Conservation (phyloP, 1,284 basidiomycete genomes). For the Pyrrhoderma noxium region DNA sequence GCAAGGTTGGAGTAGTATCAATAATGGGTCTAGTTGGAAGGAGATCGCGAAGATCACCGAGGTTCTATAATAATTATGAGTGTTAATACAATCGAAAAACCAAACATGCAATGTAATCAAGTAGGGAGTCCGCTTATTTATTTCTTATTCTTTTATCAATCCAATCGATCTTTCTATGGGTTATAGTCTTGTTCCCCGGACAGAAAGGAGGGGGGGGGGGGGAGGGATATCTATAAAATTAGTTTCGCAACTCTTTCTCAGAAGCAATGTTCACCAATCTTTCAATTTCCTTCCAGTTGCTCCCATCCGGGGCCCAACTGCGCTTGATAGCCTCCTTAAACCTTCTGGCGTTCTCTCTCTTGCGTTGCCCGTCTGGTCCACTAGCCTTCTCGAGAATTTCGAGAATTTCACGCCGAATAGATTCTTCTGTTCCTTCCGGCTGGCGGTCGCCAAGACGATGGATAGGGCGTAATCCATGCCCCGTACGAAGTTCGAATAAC, state of each 20-base stretch:
- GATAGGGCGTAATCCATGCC: conserved; percentile 21
- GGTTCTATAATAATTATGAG: too few relatives aligned
- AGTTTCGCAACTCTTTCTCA: too few relatives aligned
- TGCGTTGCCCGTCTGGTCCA: conserved; percentile 6
- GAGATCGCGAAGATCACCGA: background rate
- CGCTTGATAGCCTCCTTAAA: conserved; percentile 1
- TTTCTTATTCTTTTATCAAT: too few relatives aligned
- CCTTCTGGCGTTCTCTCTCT: conserved; percentile 5
- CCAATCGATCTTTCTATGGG: too few relatives aligned
- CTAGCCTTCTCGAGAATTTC: conserved; percentile 4
- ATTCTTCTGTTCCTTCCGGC: conserved; percentile 10
- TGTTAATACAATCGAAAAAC: too few relatives aligned
- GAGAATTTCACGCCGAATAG: conserved; percentile 1
- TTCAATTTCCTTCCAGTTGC: conserved; percentile 7
- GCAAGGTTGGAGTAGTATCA: conserved; percentile 1
- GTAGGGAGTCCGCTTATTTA: too few relatives aligned
- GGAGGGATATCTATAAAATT: too few relatives aligned
- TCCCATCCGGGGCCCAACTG: conserved; percentile 3
- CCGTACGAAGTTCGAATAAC: conserved; percentile 25
- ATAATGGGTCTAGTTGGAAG: conserved; percentile 4
- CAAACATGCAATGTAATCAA: too few relatives aligned
- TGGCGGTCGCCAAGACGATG: conserved; percentile 8
- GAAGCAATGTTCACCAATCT: conserved; percentile 2
- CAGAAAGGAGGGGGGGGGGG: too few relatives aligned
- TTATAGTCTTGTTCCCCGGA: too few relatives aligned